Evolutionary conservation across 768 basidiomycete species (phyloP), one percentile per base, ranked within the genome.

Genomic region (Wakefieldia striispora): DNA sequence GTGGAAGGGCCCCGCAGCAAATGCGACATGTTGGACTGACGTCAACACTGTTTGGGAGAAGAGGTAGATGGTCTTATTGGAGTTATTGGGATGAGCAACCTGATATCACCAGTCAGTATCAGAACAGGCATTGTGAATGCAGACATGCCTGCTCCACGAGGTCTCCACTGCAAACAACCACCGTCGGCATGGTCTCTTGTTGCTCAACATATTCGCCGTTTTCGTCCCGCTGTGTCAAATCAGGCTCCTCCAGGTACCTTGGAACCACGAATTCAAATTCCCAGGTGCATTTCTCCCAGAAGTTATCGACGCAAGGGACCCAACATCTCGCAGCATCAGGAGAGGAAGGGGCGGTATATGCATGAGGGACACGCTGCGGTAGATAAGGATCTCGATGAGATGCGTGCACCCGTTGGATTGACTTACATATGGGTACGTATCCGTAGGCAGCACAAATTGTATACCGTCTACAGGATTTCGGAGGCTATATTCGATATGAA

Each of bases 251-350:
- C 13, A 91, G 72, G 61, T 83, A 86, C 56, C 86, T 77, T 43
- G 95, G 94, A 29, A 97, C 95, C 43, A 97, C 83, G 66, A 97
- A 91, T 68, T 97, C 92, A 49, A 98, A 88, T 62, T 99, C 97
- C 97, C 97, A 99, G 7, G 95, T 95, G 59, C 91, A 97, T 60
- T 91, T 86, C 69, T 97, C 95, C 91, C 93, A 95, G 19, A 93
- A 70, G 59, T 83, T 90, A 67, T 99, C 97, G 17, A 97, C 70
- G 61, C 97, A 99, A 13, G 97, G 97, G n/a, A 97, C 86, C 97
- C 97, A 99, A 60, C 91, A 94, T 61, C 97, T 78, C n/a, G 95
- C 94, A 16, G 91, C 79, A 63, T 95, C 91, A 6, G 93, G 85
- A 8, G 86, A 86, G 0, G 90, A 88, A 1, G 93, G 86, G 4